Evolutionary conservation across 2,329 filamentous ascomycete species (phyloP).

Genomic region (Exutisphaerella laricina): DNA sequence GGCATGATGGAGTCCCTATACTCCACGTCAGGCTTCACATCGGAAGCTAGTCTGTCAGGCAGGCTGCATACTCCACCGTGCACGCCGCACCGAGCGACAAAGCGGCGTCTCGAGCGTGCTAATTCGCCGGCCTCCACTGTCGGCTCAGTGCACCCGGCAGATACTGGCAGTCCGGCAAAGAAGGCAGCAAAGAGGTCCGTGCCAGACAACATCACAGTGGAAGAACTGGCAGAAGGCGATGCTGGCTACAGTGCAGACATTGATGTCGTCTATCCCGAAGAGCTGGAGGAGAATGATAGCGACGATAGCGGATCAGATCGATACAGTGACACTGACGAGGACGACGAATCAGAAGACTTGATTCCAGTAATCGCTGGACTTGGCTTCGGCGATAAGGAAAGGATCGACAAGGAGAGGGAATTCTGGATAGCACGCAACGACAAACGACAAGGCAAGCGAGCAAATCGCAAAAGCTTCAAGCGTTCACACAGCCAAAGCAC

Average conservation of each 20-base stretch:
- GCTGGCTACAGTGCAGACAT: slow-evolving; percentile 37
- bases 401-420: not conserved
- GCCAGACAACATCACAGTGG: slow-evolving; percentile 36
- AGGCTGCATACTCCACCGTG: slow-evolving; percentile 29
- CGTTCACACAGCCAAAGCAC: slow-evolving; percentile 43
- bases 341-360: slow-evolving; percentile 1
- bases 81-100: slow-evolving; percentile 22
- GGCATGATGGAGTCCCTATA: slow-evolving; percentile 21
- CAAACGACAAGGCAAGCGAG: slow-evolving; percentile 39
- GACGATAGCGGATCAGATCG: slow-evolving; percentile 10
- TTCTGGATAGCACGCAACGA: slow-evolving; percentile 19
- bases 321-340: not conserved
- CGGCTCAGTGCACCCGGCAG: slow-evolving; percentile 34
- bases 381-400: no score
- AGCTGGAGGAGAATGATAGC: slow-evolving; percentile 29
- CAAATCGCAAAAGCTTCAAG: slow-evolving; percentile 38
- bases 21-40: slow-evolving; percentile 23
- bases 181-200: slow-evolving; percentile 24
- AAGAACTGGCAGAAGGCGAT: slow-evolving; percentile 38
- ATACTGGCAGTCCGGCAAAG: slow-evolving; percentile 31
- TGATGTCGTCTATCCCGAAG: slow-evolving; percentile 42
- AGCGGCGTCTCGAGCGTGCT: slow-evolving; percentile 24
- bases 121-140: slow-evolving; percentile 31
- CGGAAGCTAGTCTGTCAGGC: slow-evolving; percentile 21
- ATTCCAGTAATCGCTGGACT: not conserved